Conservation (phyloP, 2,329 filamentous ascomycete genomes). For the Aspergillus ustus region DNA sequence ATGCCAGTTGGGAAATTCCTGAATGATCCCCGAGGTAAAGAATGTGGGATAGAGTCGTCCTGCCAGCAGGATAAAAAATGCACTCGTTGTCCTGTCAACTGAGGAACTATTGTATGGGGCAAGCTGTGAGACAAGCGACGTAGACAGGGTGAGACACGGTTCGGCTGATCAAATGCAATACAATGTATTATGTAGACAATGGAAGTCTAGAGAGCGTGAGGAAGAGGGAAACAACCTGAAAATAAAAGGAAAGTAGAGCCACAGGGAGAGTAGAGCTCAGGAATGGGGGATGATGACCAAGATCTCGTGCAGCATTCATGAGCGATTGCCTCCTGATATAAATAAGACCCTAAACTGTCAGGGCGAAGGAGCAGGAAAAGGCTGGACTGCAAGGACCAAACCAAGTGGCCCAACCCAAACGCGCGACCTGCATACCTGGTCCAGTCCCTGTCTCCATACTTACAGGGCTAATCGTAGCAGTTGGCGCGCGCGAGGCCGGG, state of each 20-base stretch:
- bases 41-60: constrained; percentile 26
- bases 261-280: constrained; percentile 25
- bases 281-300: constrained; percentile 15
- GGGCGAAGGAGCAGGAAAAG: constrained; percentile 13
- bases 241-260: constrained; percentile 24
- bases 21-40: constrained; percentile 16
- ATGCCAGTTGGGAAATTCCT: constrained; percentile 5
- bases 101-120: constrained; percentile 11
- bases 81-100: constrained; percentile 24
- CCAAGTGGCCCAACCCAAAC: constrained; percentile 16
- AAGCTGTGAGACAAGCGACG: constrained; percentile 22
- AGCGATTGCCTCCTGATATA: constrained; percentile 23
- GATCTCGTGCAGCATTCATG: constrained; percentile 22
- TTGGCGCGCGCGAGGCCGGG: constrained; percentile 20
- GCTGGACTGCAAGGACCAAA: constrained; percentile 21
- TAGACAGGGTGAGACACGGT: constrained; percentile 15
- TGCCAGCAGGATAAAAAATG: constrained; percentile 37
- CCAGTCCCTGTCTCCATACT: constrained; percentile 17
- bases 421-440: constrained; percentile 18
- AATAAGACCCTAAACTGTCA: constrained; percentile 13
- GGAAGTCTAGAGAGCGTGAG: constrained; percentile 21
- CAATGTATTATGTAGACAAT: constrained; percentile 12
- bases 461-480: constrained; percentile 17
- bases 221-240: constrained; percentile 21
- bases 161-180: constrained; percentile 11